A percentile compares a stretch with the other conserved stretches of the same genome.
Conservation (phyloP, 805 yeast genomes). For the Pichia scutulata region DNA sequence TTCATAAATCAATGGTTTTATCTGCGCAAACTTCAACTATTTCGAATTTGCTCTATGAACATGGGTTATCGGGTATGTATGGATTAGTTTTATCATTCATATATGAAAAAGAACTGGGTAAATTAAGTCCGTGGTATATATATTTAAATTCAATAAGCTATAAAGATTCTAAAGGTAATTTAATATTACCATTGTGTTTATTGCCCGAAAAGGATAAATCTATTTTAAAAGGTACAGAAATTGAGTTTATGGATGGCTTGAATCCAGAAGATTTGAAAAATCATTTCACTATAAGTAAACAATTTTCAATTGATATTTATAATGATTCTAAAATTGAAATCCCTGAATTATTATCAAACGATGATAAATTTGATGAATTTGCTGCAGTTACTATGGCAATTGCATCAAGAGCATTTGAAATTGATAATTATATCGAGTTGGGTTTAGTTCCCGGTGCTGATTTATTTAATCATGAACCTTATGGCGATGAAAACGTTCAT, state of each 20-base stretch:
- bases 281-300: slow-evolving; percentile 33
- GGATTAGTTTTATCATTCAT: slow-evolving; percentile 62
- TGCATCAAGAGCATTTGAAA: slow-evolving; percentile 72
- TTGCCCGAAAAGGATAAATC: slow-evolving; percentile 50
- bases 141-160: slow-evolving; percentile 50
- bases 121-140: slow-evolving; percentile 72
- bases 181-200: slow-evolving; percentile 49
- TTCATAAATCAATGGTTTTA: slow-evolving; percentile 55
- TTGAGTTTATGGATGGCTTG: slow-evolving; percentile 51
- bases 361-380: slow-evolving; percentile 36
- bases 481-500: slow-evolving; percentile 52
- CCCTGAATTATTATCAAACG: slow-evolving; percentile 24
- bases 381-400: slow-evolving; percentile 53
- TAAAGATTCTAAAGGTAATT: slow-evolving; percentile 3
- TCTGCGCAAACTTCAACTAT: slow-evolving; percentile 54
- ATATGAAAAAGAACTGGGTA: slow-evolving; percentile 55
- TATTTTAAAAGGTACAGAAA: slow-evolving; percentile 52
- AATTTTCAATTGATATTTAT: slow-evolving; percentile 32
- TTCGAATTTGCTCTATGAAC: slow-evolving; percentile 59
- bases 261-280: slow-evolving; percentile 37
- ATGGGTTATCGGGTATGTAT: slow-evolving; percentile 52
- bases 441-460: slow-evolving; percentile 90
- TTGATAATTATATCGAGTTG: slow-evolving; percentile 67
- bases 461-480: slow-evolving; percentile 64
- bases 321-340: slow-evolving; percentile 20